A percentile compares a stretch with the other conserved stretches of the same genome.
phyloP scores from a whole-genome alignment of 2,329 filamentous ascomycete genomes.

The Ilyonectria destructans region DNA sequence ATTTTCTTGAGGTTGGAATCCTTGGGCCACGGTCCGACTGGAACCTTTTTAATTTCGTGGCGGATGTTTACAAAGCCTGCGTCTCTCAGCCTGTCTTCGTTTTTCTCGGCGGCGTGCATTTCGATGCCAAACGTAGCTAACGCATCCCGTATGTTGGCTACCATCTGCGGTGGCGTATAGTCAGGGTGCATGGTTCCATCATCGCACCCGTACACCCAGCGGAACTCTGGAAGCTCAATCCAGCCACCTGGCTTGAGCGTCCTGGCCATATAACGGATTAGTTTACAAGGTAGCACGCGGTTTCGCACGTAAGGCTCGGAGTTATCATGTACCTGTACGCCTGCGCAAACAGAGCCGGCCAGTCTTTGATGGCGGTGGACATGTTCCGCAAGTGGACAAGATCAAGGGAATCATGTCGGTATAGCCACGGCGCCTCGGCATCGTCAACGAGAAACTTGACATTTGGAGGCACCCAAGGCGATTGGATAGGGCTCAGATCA shows the following conservation, averaged over 20 bases:
- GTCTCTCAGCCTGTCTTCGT: conserved; percentile 46
- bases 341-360: conserved; percentile 39
- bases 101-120: conserved; percentile 50
- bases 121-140: conserved; percentile 52
- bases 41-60: conserved; percentile 60
- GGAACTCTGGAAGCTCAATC: conserved; percentile 60
- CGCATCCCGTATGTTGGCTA: conserved; percentile 49
- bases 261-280: conserved; percentile 15
- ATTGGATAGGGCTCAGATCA: conserved; percentile 60
- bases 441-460: conserved; percentile 59
- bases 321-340: conserved; percentile 41
- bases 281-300: not conserved
- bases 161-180: conserved; percentile 50
- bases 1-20: conserved; percentile 63
- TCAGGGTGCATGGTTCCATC: conserved; percentile 48
- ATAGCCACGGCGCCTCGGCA: conserved; percentile 52
- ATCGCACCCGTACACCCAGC: conserved; percentile 49
- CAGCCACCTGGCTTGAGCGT: conserved; percentile 62
- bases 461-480: conserved; percentile 59
- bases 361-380: conserved; percentile 55
- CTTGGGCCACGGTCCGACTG: conserved; percentile 64
- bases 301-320: not conserved
- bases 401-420: conserved; percentile 44
- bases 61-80: conserved; percentile 61
- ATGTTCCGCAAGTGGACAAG: conserved; percentile 53